phyloP scores from a whole-genome alignment of 163 green algal species.

The Chlamydomonas reinhardtii region DNA sequence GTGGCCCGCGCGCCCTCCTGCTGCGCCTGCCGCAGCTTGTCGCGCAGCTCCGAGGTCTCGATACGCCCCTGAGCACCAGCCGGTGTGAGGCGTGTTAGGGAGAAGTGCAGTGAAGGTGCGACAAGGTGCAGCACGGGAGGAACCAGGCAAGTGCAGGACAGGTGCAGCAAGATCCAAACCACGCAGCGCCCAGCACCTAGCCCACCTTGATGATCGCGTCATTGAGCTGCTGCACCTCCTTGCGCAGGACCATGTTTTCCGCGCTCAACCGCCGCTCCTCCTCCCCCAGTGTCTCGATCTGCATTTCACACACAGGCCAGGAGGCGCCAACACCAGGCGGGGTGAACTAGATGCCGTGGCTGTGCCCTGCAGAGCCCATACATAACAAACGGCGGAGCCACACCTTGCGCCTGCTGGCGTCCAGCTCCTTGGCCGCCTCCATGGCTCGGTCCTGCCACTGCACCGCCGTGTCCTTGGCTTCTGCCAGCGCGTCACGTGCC shows the following conservation, averaged over 20 bases:
- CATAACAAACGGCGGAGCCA: neutral
- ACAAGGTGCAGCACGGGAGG: neutral
- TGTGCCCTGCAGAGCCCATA: too few species aligned
- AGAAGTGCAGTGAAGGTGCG: too few species aligned
- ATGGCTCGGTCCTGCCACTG: slow-evolving; percentile 36
- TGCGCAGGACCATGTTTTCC: slow-evolving; percentile 35
- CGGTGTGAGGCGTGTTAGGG: too few species aligned
- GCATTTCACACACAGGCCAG: neutral
- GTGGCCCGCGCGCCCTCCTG: slow-evolving; percentile 14
- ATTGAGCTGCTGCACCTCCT: slow-evolving; percentile 48
- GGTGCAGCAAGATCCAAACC: too few species aligned
- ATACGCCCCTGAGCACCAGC: slow-evolving; percentile 8
- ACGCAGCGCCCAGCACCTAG: too few species aligned
- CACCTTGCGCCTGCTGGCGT: slow-evolving; percentile 33
- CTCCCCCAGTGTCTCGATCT: slow-evolving; percentile 33
- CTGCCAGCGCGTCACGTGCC: slow-evolving; percentile 2
- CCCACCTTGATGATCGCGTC: slow-evolving; percentile 41
- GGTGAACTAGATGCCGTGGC: neutral
- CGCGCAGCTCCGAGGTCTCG: slow-evolving; percentile 33
- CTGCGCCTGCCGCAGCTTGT: slow-evolving; percentile 42
- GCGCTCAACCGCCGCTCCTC: slow-evolving; percentile 37
- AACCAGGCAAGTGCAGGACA: neutral
- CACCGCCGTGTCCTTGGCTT: slow-evolving; percentile 40
- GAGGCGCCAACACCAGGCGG: too few species aligned
- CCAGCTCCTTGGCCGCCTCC: slow-evolving; percentile 37